Conservation (phyloP, 2,329 filamentous ascomycete genomes). For the Tolypocladium tundrense region DNA sequence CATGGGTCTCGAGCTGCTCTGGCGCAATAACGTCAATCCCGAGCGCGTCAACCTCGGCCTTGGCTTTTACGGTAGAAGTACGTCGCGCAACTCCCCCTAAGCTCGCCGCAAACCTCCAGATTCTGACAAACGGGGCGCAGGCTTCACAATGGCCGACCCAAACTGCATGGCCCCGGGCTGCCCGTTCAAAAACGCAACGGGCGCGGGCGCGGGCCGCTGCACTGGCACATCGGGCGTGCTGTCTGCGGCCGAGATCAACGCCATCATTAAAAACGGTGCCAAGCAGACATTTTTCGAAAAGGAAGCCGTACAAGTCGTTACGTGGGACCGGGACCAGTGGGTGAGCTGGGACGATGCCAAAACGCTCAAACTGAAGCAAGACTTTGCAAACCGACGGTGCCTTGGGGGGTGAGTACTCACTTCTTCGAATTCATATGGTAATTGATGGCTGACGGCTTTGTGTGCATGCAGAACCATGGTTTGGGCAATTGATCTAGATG, state of each 20-base stretch:
- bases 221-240: slow-evolving; percentile 17
- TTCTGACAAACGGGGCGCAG: slow-evolving; percentile 4
- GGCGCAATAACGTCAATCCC: slow-evolving; percentile 33
- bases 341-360: slow-evolving; percentile 24
- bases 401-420: slow-evolving; percentile 9
- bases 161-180: slow-evolving; percentile 18
- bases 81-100: too few relatives aligned
- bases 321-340: slow-evolving; percentile 25
- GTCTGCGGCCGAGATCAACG: slow-evolving; percentile 20
- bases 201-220: slow-evolving; percentile 16
- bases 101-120: too few relatives aligned
- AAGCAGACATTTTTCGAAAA: slow-evolving; percentile 8
- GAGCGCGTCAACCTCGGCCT: slow-evolving; percentile 31
- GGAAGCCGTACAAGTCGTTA: slow-evolving; percentile 20
- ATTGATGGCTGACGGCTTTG: too few relatives aligned
- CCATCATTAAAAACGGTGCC: slow-evolving; percentile 14
- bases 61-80: slow-evolving; percentile 30
- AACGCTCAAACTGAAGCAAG: slow-evolving; percentile 21
- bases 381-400: slow-evolving; percentile 17
- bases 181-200: slow-evolving; percentile 10
- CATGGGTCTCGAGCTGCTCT: slow-evolving; percentile 32
- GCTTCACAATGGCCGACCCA: slow-evolving; percentile 15
- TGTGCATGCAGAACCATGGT: slow-evolving; percentile 11
- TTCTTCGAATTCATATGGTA: not conserved
- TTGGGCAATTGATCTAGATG: slow-evolving; percentile 19